Percentiles rank a stretch among this genome's conserved stretches.
Evolutionary conservation across 148 eudicot species (phyloP).

Genomic region (Fagopyrum esculentum): DNA sequence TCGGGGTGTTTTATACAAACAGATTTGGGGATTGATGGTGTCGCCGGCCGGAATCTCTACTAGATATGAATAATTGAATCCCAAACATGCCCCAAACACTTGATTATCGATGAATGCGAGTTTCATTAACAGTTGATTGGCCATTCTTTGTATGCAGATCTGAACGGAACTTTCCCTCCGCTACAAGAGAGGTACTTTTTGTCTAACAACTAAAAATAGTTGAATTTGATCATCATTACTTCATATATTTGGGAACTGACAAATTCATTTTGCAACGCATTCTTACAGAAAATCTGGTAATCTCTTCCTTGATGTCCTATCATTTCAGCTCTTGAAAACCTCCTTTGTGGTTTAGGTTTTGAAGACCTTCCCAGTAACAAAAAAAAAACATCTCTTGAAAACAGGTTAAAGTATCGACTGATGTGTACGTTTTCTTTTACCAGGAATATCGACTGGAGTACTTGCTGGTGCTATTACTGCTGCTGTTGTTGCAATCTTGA

Average conservation of each 20-base stretch:
- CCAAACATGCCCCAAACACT: no score
- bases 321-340: neutral
- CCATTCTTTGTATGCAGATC: neutral
- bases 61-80: no score
- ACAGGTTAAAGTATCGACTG: no score
- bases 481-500: conserved; percentile 24
- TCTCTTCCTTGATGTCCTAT: neutral
- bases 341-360: no score
- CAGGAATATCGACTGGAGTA: conserved; percentile 39
- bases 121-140: neutral
- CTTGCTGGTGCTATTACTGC: conserved; percentile 43
- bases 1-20: no score
- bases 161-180: conserved; percentile 13
- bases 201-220: neutral
- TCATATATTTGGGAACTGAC: neutral
- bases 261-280: neutral
- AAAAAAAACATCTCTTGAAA: neutral
- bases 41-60: no score
- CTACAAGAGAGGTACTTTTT: conserved; percentile 2
- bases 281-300: conserved; percentile 2
- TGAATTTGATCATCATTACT: neutral
- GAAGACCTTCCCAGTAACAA: no score
- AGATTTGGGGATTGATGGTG: no score
- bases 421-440: neutral
- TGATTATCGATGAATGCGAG: neutral